Percentiles rank a stretch among this genome's conserved stretches.
phyloP scores from a whole-genome alignment of 805 yeast species.

The Nakazawaea molendinolei region DNA sequence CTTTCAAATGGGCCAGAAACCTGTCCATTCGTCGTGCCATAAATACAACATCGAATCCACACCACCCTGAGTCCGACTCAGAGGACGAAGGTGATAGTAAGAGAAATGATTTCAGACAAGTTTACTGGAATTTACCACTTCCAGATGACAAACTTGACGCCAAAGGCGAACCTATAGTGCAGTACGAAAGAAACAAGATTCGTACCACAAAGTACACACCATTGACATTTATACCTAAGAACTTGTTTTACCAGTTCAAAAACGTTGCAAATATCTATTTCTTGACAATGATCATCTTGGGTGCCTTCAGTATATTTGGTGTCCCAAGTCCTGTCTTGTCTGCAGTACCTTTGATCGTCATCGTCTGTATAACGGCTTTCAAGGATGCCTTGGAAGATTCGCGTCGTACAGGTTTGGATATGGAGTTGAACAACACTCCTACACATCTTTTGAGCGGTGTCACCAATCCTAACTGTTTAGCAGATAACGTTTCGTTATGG shows the following conservation, averaged over 20 bases:
- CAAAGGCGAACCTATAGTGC: constrained; percentile 26
- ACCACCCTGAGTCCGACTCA: constrained; percentile 12
- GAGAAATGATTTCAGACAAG: constrained; percentile 10
- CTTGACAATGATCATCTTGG: constrained; percentile 46
- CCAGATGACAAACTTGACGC: constrained; percentile 43
- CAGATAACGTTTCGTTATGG: constrained; percentile 55
- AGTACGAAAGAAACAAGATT: constrained; percentile 49
- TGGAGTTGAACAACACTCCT: constrained; percentile 60
- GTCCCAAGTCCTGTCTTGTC: constrained; percentile 67
- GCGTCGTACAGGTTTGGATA: constrained; percentile 55
- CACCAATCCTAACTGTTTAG: constrained; percentile 50
- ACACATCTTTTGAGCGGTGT: constrained; percentile 51
- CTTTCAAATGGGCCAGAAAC: constrained; percentile 29
- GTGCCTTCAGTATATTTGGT: constrained; percentile 66
- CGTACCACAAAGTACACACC: constrained; percentile 62
- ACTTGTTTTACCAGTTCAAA: constrained; percentile 45
- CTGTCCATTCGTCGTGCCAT: constrained; percentile 15
- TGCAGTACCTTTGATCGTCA: constrained; percentile 76
- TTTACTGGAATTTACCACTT: constrained; percentile 25
- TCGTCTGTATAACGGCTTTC: constrained; percentile 65
- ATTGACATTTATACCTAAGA: constrained; percentile 49
- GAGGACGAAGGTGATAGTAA: constrained; percentile 14
- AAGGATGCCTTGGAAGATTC: constrained; percentile 78
- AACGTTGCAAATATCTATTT: constrained; percentile 59
- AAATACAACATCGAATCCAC: constrained; percentile 15